Conservation (phyloP, 1,284 basidiomycete species). For the Mrakiaceae sp. region DNA sequence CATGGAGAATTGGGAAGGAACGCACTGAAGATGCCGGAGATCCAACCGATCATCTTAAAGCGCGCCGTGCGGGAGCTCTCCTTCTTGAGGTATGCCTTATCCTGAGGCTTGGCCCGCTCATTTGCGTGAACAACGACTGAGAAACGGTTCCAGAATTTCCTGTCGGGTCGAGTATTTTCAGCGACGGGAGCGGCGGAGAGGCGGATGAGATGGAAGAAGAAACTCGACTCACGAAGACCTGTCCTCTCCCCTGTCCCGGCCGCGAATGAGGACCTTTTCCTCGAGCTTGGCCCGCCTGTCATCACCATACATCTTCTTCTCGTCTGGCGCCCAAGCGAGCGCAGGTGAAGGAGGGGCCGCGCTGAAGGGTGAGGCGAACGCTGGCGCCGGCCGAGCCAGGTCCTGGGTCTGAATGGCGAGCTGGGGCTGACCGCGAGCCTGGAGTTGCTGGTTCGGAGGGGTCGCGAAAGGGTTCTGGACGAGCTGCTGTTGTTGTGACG, state of each 20-base stretch:
- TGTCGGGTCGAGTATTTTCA: background rate
- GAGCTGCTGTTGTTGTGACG: background rate
- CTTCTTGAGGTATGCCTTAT: constrained; percentile 3
- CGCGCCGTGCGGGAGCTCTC: background rate
- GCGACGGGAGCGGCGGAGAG: too few relatives aligned
- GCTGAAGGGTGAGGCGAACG: background rate
- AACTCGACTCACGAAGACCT: background rate
- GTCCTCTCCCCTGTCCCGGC: constrained; percentile 6
- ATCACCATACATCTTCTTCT: background rate
- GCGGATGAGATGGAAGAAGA: too few relatives aligned
- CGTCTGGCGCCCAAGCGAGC: constrained; percentile 5
- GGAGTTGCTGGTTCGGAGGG: constrained; percentile 1
- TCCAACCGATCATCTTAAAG: background rate
- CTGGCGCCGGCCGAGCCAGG: background rate
- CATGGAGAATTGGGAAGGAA: background rate
- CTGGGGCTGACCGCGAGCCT: background rate
- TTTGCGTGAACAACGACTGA: constrained; percentile 1
- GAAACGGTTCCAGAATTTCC: constrained; percentile 10
- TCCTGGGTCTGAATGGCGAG: background rate
- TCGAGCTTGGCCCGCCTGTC: background rate
- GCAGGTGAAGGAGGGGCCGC: background rate
- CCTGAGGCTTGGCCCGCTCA: background rate
- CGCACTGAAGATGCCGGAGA: background rate
- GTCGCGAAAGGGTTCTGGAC: background rate
- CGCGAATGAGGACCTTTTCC: constrained; percentile 8